phyloP scores from a whole-genome alignment of 129 eudicot species.

The Helianthus annuus region DNA sequence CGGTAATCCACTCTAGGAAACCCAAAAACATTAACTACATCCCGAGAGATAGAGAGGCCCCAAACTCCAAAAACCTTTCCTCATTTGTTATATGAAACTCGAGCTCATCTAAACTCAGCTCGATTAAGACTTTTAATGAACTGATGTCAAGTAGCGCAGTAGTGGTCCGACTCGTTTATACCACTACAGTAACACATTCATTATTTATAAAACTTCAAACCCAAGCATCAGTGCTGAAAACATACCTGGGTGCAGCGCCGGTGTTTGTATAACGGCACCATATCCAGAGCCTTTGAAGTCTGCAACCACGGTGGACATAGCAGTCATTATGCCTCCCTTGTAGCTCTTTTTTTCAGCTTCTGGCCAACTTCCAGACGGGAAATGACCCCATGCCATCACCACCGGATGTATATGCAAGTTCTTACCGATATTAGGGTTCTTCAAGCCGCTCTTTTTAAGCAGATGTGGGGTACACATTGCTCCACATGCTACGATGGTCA shows the following conservation, averaged over 20 bases:
- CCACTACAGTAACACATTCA: too few species aligned
- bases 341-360: slow-evolving; percentile 55
- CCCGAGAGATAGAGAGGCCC: too few species aligned
- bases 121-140: too few species aligned
- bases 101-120: too few species aligned
- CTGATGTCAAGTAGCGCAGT: too few species aligned
- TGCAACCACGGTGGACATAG: slow-evolving; percentile 63
- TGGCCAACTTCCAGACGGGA: slow-evolving; percentile 48
- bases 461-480: slow-evolving; percentile 68
- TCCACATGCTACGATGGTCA: slow-evolving; percentile 62
- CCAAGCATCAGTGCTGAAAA: slow-evolving; percentile 16
- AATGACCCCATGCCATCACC: slow-evolving; percentile 70
- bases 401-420: slow-evolving; percentile 75
- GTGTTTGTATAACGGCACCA: slow-evolving; percentile 68
- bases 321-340: slow-evolving; percentile 69
- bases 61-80: too few species aligned
- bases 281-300: slow-evolving; percentile 49
- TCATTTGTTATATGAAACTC: too few species aligned
- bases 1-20: too few species aligned
- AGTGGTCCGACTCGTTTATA: too few species aligned
- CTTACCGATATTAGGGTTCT: slow-evolving; percentile 61
- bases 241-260: slow-evolving; percentile 71
- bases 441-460: slow-evolving; percentile 58
- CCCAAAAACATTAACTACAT: too few species aligned
- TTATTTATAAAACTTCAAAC: too few species aligned